Conservation (phyloP, 23 red algal species). For the Pyropia haitanensis region DNA sequence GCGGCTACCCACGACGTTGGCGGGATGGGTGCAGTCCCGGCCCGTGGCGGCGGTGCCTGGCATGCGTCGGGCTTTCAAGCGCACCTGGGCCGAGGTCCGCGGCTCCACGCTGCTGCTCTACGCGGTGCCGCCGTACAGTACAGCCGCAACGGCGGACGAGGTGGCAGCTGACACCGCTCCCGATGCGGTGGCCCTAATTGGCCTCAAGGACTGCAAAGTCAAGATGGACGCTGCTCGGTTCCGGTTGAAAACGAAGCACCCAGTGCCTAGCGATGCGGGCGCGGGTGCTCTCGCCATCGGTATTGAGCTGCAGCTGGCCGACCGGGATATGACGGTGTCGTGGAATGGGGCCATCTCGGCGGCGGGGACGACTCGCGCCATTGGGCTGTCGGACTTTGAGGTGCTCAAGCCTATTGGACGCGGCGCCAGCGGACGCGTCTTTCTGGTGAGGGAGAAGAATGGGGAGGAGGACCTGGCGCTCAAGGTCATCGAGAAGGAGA, state of each 20-base stretch:
- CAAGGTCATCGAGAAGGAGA: slow-evolving; percentile 79
- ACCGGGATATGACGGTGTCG: no score
- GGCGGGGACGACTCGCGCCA: slow-evolving; percentile 2
- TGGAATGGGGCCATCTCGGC: slow-evolving; percentile 7
- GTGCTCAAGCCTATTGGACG: slow-evolving; percentile 55
- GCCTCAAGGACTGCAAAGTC: no score
- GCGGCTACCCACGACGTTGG: slow-evolving; percentile 34
- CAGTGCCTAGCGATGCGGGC: no score
- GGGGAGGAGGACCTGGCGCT: slow-evolving; percentile 54
- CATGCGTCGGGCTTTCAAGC: slow-evolving; percentile 49
- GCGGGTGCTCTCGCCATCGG: no score
- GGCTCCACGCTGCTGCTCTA: slow-evolving; percentile 42
- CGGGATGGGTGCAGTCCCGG: slow-evolving; percentile 52
- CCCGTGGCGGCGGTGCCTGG: slow-evolving; percentile 5
- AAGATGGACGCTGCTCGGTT: no score
- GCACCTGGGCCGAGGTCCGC: slow-evolving; percentile 57
- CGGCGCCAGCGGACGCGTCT: slow-evolving; percentile 73
- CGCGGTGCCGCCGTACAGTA: slow-evolving; percentile 10
- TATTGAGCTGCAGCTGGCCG: no score
- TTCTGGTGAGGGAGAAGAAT: slow-evolving; percentile 44
- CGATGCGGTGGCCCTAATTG: no score
- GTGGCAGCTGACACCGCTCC: no score
- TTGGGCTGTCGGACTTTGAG: slow-evolving; percentile 54
- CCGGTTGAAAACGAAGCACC: no score
- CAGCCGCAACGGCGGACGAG: no score